Base-by-base conservation (phyloP, 176 grass and related monocot genomes). In the Aegilops sharonensis region DNA sequence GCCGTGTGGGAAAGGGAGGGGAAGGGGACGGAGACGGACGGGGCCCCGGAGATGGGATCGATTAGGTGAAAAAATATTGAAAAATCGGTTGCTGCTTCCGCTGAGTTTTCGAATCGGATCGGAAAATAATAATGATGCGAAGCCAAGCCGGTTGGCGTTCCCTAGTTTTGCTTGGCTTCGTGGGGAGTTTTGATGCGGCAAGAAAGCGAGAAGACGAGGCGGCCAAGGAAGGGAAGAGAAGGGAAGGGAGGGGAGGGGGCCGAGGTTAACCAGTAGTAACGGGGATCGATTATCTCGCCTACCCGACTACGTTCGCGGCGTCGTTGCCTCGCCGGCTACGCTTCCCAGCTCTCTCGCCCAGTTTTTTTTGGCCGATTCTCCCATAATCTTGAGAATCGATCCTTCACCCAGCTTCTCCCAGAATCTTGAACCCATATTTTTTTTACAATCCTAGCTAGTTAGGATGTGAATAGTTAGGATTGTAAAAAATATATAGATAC, bases 21-120 rank as follows among this genome's bases (percentile, higher is more conserved):
- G 9, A 20, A 40, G 20, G n/a, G 4, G 3, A 4, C 27, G 29
- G 64, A 67, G 29, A 8, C 9, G 32, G 29, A 56, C 31, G 84
- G 81, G 54, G 18, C 6, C 54, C 54, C 2, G 54, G 50, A 54
- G 50, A 2, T 54, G 50, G 50, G 50, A 21, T 59, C 7, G 89
- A 88, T 91, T 91, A 48, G 62, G 85, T 91, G 85, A 80, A 87
- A 83, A 80, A 84, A 83, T 57, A 86, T 56, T 43, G 14, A 29
- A 36, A 8, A 54, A 17, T 27, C 20, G 10, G 10, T 24, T 23
- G 36, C 69, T n/a, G 69, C n/a, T 48, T 42, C 40, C 40, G 40
- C 71, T 73, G 39, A 1, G n/a, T 70, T 37, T 37, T 72, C 63
- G 64, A 32, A 29, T 7, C 24, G n/a, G 0, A 27, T 6, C 23